These are phyloP conservation scores for Licmophora abbreviata DNA, from an alignment of 108 stramenopile genomes.

Conservation along the genomic window DNA sequence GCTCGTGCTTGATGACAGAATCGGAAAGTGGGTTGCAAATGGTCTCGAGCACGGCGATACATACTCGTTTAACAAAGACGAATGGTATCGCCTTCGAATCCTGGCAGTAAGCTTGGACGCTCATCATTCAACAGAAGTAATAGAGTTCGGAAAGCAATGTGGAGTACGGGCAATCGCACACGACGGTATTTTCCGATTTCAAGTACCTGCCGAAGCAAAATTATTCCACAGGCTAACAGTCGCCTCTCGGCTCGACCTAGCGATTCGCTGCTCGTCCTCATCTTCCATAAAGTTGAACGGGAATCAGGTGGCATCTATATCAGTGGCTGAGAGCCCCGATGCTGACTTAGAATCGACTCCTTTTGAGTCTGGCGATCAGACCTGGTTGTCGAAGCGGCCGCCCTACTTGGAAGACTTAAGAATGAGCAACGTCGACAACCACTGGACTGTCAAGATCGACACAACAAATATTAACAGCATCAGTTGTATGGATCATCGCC, in stretches of 20 bases:
- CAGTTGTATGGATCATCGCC: conserved; percentile 9
- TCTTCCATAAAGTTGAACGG: too few relatives aligned
- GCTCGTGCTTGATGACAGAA: not conserved
- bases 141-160: conserved; percentile 9
- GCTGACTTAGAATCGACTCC: not conserved
- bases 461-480: conserved; percentile 15
- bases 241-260: conserved; percentile 30
- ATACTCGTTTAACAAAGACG: conserved; percentile 1
- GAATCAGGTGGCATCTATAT: not conserved
- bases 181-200: conserved; percentile 33
- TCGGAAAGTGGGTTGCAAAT: conserved; percentile 2
- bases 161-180: conserved; percentile 19
- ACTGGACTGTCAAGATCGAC: conserved; percentile 15
- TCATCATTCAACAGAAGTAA: not conserved
- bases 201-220: conserved; percentile 4
- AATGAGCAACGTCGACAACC: conserved; percentile 5
- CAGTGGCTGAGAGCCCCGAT: not conserved
- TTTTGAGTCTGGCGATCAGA: not conserved
- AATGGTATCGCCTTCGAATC: conserved; percentile 24
- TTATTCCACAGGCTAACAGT: conserved; percentile 17
- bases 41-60: conserved; percentile 1
- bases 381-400: conserved; percentile 6
- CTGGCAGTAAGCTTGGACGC: conserved; percentile 11
- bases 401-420: conserved; percentile 12
- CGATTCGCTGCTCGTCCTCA: conserved; percentile 15